Base-by-base conservation (phyloP, 345 rosid genomes). In the Citrus cavaleriei region DNA sequence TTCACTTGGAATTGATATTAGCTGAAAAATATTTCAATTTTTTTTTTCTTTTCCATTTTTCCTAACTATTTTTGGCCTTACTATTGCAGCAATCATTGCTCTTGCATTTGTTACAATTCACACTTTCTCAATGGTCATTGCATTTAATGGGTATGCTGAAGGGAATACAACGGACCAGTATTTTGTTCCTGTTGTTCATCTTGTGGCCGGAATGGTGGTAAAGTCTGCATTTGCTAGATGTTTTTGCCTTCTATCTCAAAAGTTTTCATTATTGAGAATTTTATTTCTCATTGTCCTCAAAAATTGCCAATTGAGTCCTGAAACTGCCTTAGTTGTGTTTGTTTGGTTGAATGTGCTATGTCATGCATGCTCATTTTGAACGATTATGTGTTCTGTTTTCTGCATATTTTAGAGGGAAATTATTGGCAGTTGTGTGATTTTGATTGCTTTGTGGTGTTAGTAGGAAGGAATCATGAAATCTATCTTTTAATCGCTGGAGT, bases 81-180 rank as follows among this genome's bases (percentile, higher is more conserved):
- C 75, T 73, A 65, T 78, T 81, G 91, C 96, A 95, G 99, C 96
- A 70, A 77, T 89, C 75, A 90, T 92, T 77, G 96, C 98, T 73
- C 97, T 96, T 79, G 96, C 97, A 68, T 94, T 92, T 81, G 97
- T 85, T 35, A 92, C 97, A 18, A 90, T 94, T 82, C 98, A 94
- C 88, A 96, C 99, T 73, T 91, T 89, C 90, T 96, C 98, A 59
- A 96, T 96, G 97, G 97, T 96, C 68, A 91, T 94, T 85, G 93
- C 99, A 40, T 96, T 94, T 73, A 92, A 91, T 63, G 98, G 95
- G 65, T 93, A 94, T 84, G 92, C 91, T 12, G 91, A 93, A 85
- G 97, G 97, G 83, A 96, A 89, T 77, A 93, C 84, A 89, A 89
- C 87, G 81, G 97, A 94, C 85, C 97, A 90, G 81, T 80, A 74